These are phyloP conservation scores for Penicillium palitans DNA, from an alignment of 2,329 filamentous ascomycete species.

Conservation along the genomic window DNA sequence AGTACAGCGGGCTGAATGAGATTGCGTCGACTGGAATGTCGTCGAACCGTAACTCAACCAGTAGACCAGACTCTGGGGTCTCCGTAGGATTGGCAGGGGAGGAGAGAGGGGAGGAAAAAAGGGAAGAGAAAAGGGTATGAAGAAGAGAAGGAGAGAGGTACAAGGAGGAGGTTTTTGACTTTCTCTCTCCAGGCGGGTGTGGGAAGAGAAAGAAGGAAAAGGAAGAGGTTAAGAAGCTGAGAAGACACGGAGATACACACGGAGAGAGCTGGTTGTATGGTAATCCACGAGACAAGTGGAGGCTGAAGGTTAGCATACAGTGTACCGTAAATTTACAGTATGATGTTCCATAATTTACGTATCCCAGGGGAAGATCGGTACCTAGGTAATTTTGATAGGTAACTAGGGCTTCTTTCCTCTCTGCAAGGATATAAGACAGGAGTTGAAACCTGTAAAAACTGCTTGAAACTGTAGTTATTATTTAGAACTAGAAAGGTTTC, in stretches of 20 bases:
- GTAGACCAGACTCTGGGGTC: conserved; percentile 42
- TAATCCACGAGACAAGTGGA: conserved; percentile 26
- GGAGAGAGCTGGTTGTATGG: conserved; percentile 25
- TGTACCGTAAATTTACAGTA: conserved; percentile 9
- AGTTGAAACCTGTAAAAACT: conserved; percentile 7
- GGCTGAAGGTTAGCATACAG: conserved; percentile 19
- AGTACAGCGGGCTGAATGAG: conserved; percentile 32
- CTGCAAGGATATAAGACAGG: conserved; percentile 13
- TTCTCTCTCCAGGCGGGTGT: conserved; percentile 47
- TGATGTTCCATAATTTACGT: background rate
- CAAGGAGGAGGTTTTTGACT: conserved; percentile 37
- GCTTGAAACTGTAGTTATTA: background rate
- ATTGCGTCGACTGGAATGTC: conserved; percentile 26
- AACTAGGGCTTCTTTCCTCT: conserved; percentile 3
- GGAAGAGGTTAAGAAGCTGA: conserved; percentile 24
- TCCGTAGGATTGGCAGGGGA: conserved; percentile 39
- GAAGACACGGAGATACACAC: conserved; percentile 30
- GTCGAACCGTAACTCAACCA: conserved; percentile 32
- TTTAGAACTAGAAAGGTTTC: background rate
- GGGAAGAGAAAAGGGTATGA: conserved; percentile 24
- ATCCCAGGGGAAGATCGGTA: background rate
- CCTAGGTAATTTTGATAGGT: conserved; percentile 1
- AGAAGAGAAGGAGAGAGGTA: conserved; percentile 37
- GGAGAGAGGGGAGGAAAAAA: conserved; percentile 20
- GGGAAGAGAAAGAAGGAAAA: conserved; percentile 38